phyloP scores from a whole-genome alignment of 495 filamentous ascomycete species.

The Daldinia childiae region DNA sequence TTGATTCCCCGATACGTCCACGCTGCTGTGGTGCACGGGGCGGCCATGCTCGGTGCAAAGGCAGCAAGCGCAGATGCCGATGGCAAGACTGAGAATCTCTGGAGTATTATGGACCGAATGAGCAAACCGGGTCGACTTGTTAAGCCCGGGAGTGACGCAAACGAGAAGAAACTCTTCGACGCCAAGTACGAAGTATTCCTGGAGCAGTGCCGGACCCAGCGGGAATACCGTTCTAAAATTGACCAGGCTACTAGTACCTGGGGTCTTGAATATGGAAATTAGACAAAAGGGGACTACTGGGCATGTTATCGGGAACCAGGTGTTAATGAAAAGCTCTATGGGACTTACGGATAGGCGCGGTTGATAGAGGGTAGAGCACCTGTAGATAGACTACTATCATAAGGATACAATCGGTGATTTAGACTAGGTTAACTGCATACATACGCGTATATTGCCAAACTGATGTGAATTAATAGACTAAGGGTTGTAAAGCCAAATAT shows the following conservation, averaged over 20 bases:
- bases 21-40: conserved; percentile 95
- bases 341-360: conserved; percentile 7
- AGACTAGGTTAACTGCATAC: background rate
- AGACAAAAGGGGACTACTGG: conserved; percentile 15
- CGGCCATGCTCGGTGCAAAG: conserved; percentile 96
- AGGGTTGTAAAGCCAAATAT: background rate
- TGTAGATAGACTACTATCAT: conserved; percentile 6
- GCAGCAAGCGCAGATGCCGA: conserved; percentile 80
- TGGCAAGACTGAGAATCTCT: conserved; percentile 84
- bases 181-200: conserved; percentile 89
- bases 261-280: conserved; percentile 40
- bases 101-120: conserved; percentile 98
- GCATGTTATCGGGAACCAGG: conserved; percentile 1
- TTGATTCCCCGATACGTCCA: conserved; percentile 90
- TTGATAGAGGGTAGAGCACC: background rate
- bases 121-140: conserved; percentile 90
- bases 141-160: conserved; percentile 70
- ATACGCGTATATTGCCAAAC: background rate
- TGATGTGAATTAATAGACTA: background rate
- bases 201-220: conserved; percentile 79
- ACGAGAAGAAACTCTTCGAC: conserved; percentile 79
- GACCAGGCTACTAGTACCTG: conserved; percentile 69
- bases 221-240: conserved; percentile 73
- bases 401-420: conserved; percentile 8
- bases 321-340: conserved; percentile 1